phyloP scores from a whole-genome alignment of 2,329 filamentous ascomycete genomes.

The Calycina marina region DNA sequence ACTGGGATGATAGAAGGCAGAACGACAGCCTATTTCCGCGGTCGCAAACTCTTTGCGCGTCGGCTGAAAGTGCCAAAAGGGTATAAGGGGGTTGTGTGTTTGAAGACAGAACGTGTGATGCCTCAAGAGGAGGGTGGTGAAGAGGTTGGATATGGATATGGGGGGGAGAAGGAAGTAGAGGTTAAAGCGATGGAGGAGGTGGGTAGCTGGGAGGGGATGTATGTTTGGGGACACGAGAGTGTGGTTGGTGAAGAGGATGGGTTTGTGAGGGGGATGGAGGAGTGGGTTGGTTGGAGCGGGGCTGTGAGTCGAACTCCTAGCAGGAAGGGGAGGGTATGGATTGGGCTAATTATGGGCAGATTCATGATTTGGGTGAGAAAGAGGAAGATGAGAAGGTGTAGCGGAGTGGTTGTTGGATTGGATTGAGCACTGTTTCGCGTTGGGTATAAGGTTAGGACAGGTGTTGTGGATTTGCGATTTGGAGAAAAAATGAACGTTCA shows the following conservation, averaged over 20 bases:
- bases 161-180: conserved; percentile 32
- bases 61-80: conserved; percentile 51
- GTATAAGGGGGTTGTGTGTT: conserved; percentile 51
- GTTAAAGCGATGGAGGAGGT: conserved; percentile 45
- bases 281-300: conserved; percentile 66
- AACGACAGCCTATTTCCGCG: conserved; percentile 56
- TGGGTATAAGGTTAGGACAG: no score
- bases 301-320: no score
- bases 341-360: no score
- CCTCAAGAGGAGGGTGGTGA: conserved; percentile 15
- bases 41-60: conserved; percentile 62
- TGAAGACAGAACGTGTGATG: conserved; percentile 28
- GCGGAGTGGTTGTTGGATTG: neutral
- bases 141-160: conserved; percentile 23
- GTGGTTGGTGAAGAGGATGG: conserved; percentile 49
- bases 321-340: no score
- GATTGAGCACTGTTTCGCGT: no score
- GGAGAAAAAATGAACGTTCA: no score
- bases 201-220: conserved; percentile 56
- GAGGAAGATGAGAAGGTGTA: conserved; percentile 7
- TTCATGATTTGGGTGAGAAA: neutral
- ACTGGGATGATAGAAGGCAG: conserved; percentile 29
- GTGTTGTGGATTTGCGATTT: no score
- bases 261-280: conserved; percentile 60
- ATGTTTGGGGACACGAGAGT: conserved; percentile 75